Percentiles rank a stretch among this genome's conserved stretches.
Evolutionary conservation across 345 rosid genomes (phyloP).

Genomic region (Heritiera littoralis): DNA sequence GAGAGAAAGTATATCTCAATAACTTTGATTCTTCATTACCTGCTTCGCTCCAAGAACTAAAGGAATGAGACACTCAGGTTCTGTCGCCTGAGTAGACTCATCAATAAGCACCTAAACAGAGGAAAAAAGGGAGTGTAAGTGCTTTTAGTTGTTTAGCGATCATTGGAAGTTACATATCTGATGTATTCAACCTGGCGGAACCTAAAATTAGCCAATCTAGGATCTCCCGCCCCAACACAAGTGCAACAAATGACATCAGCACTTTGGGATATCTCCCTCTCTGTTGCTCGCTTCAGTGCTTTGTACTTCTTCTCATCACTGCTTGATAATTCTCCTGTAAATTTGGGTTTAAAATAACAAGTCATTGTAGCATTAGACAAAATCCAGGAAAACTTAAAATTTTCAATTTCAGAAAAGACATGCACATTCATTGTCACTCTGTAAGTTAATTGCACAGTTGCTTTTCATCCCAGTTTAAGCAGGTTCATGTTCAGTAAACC

Average conservation of each 20-base stretch:
- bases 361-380: not conserved
- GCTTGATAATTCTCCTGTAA: conserved; percentile 91
- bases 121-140: not conserved
- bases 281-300: conserved; percentile 93
- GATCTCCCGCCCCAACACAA: conserved; percentile 99
- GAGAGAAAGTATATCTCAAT: not conserved
- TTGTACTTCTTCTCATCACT: conserved; percentile 99
- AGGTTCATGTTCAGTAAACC: not conserved
- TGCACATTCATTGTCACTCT: not conserved
- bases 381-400: not conserved
- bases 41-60: conserved; percentile 97
- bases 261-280: conserved; percentile 97
- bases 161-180: not conserved
- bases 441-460: not conserved
- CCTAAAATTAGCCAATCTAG: conserved; percentile 92
- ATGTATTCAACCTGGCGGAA: conserved; percentile 79
- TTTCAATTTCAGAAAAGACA: conserved; percentile 11
- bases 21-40: conserved; percentile 42
- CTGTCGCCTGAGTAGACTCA: conserved; percentile 98
- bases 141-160: not conserved
- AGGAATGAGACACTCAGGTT: conserved; percentile 99
- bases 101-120: conserved; percentile 88
- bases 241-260: conserved; percentile 99
- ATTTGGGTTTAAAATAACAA: conserved; percentile 3
- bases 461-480: conserved; percentile 3